Conservation (phyloP, 345 rosid species). For the Gossypium turneri region DNA sequence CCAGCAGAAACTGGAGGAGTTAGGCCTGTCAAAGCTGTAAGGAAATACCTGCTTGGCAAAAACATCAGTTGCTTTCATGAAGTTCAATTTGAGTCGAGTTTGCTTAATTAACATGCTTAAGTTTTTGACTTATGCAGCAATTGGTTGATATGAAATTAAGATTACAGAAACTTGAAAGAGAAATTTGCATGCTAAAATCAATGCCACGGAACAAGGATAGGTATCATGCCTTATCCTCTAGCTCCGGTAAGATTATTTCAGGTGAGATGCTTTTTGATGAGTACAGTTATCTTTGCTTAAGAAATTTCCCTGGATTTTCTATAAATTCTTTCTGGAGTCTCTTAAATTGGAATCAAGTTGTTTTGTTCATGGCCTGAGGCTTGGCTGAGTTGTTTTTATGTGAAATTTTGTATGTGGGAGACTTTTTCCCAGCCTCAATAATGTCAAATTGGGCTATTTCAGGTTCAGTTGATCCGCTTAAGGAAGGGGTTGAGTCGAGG, state of each 20-base stretch:
- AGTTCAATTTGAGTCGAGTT: neutral
- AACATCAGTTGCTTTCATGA: neutral
- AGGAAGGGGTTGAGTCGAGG: constrained; percentile 9
- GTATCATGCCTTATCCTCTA: neutral
- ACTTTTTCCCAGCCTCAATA: neutral
- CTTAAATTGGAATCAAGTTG: neutral
- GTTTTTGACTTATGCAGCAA: constrained; percentile 1
- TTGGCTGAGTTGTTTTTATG: neutral
- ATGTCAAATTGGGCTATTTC: neutral
- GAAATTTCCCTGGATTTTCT: neutral
- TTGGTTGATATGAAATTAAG: constrained; percentile 4
- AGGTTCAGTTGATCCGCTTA: constrained; percentile 8
- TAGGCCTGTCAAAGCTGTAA: constrained; percentile 9
- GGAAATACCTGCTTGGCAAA: neutral
- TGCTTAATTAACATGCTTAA: constrained; percentile 1
- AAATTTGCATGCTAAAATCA: neutral
- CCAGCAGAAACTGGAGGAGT: neutral
- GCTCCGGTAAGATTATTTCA: neutral
- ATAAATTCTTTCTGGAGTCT: neutral
- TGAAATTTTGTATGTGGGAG: neutral
- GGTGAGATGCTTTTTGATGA: neutral
- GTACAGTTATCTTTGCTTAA: neutral
- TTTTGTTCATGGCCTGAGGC: neutral
- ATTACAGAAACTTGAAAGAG: neutral
- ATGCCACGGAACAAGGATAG: neutral